phyloP scores from a whole-genome alignment of 768 basidiomycete species.

The Podaxis pistillaris region DNA sequence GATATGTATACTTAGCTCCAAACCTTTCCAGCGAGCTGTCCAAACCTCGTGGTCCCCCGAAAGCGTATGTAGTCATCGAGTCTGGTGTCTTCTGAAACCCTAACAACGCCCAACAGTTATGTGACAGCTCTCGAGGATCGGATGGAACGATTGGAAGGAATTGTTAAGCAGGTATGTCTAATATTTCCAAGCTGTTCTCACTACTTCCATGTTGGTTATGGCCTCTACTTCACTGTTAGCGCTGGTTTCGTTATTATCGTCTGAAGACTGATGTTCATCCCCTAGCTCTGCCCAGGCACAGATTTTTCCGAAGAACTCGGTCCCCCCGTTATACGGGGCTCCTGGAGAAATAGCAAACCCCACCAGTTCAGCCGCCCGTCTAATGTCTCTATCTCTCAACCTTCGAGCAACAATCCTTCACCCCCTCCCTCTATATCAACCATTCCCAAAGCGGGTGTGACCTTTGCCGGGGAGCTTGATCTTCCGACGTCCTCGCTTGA shows the following conservation, averaged over 20 bases:
- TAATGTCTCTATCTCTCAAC: conserved; percentile 11
- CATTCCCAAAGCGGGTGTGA: conserved; percentile 7
- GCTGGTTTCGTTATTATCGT: conserved; percentile 2
- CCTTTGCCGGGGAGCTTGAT: neutral
- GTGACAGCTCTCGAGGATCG: conserved; percentile 58
- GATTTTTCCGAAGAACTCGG: conserved; percentile 67
- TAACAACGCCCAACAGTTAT: conserved; percentile 37
- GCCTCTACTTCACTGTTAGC: neutral
- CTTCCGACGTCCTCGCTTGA: conserved; percentile 8
- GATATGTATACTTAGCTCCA: neutral
- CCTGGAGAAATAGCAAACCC: conserved; percentile 47
- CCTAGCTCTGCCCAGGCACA: conserved; percentile 57
- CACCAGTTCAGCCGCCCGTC: conserved; percentile 8
- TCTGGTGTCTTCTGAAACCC: neutral
- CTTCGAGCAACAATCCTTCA: conserved; percentile 11
- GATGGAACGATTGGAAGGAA: conserved; percentile 52
- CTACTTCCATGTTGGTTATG: neutral
- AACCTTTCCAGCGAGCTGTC: conserved; percentile 49
- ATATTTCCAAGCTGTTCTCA: neutral
- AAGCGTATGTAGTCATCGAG: conserved; percentile 46
- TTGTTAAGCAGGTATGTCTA: conserved; percentile 45
- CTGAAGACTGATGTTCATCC: conserved; percentile 8
- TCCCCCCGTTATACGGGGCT: conserved; percentile 57
- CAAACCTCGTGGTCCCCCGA: conserved; percentile 64
- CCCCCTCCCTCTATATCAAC: conserved; percentile 18